Evolutionary conservation across 805 yeast species (phyloP).

Genomic region (Hanseniaspora occidentalis): DNA sequence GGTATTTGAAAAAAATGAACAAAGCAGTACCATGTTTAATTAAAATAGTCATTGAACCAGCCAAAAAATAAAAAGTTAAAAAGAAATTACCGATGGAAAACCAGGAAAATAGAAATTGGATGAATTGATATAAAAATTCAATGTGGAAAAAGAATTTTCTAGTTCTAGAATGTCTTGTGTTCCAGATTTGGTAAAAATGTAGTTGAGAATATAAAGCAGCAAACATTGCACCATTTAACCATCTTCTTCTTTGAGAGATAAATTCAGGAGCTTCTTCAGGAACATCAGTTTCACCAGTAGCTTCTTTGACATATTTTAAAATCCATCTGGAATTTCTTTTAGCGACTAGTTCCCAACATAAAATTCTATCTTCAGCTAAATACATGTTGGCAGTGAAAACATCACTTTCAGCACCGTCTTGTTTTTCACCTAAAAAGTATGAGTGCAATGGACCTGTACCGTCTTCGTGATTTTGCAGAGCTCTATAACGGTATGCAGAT

Average conservation of each 20-base stretch:
- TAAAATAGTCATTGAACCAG: conserved; percentile 58
- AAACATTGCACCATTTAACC: conserved; percentile 96
- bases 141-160: conserved; percentile 74
- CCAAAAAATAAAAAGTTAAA: conserved; percentile 82
- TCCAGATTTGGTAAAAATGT: conserved; percentile 82
- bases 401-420: conserved; percentile 46
- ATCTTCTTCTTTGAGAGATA: conserved; percentile 90
- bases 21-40: conserved; percentile 66
- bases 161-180: conserved; percentile 68
- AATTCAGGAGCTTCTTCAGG: conserved; percentile 93
- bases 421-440: conserved; percentile 80
- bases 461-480: conserved; percentile 70
- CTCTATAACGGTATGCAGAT: conserved; percentile 86
- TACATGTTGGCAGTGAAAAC: conserved; percentile 96
- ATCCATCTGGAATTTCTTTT: conserved; percentile 78
- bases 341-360: conserved; percentile 94
- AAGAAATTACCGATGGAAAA: conserved; percentile 88
- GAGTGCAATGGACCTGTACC: conserved; percentile 88
- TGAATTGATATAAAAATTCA: conserved; percentile 80
- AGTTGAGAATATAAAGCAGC: conserved; percentile 86
- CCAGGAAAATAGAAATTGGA: conserved; percentile 74
- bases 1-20: conserved; percentile 76
- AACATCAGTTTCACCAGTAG: conserved; percentile 93
- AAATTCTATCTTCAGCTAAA: conserved; percentile 89
- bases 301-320: conserved; percentile 79